These are phyloP conservation scores for Metschnikowia gelsemii DNA, from an alignment of 805 yeast genomes.

Conservation along the genomic window DNA sequence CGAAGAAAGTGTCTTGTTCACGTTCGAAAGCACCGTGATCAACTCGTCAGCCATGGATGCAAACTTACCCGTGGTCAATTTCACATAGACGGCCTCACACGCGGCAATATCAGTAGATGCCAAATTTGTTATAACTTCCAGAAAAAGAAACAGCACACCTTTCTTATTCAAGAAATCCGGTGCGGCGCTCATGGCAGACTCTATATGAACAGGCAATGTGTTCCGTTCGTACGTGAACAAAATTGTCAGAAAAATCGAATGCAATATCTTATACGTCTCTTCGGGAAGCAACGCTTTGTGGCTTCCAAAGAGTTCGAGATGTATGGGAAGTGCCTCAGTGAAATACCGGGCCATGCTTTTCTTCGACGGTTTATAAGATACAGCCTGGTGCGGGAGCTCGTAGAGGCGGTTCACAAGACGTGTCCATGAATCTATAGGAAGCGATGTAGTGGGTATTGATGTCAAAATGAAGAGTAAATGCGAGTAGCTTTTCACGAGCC, in stretches of 20 bases:
- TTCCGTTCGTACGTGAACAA: conserved; percentile 10
- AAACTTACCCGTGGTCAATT: conserved; percentile 35
- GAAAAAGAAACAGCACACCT: conserved; percentile 23
- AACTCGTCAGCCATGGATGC: conserved; percentile 43
- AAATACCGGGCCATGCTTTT: conserved; percentile 30
- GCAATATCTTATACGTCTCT: conserved; percentile 5
- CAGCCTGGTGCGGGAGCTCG: conserved; percentile 24
- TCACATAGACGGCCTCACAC: conserved; percentile 50
- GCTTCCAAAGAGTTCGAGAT: conserved; percentile 11
- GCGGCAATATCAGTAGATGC: conserved; percentile 34
- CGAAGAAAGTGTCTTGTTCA: conserved; percentile 54
- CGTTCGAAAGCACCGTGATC: conserved; percentile 45
- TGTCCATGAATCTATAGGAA: conserved; percentile 26
- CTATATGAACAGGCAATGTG: conserved; percentile 7
- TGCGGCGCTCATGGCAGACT: neutral
- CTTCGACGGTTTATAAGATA: conserved; percentile 29
- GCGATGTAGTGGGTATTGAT: no score
- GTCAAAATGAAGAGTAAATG: conserved; percentile 5
- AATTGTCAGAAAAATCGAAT: conserved; percentile 8
- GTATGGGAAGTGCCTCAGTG: conserved; percentile 23
- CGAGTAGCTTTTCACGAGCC: conserved; percentile 26
- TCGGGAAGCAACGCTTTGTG: neutral
- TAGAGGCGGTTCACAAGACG: conserved; percentile 24
- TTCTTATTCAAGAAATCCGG: conserved; percentile 5
- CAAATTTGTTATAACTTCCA: conserved; percentile 28